Evolutionary conservation across 2,329 filamentous ascomycete genomes (phyloP), one percentile per base, ranked within the genome.

Genomic region (Penicillium sp.): DNA sequence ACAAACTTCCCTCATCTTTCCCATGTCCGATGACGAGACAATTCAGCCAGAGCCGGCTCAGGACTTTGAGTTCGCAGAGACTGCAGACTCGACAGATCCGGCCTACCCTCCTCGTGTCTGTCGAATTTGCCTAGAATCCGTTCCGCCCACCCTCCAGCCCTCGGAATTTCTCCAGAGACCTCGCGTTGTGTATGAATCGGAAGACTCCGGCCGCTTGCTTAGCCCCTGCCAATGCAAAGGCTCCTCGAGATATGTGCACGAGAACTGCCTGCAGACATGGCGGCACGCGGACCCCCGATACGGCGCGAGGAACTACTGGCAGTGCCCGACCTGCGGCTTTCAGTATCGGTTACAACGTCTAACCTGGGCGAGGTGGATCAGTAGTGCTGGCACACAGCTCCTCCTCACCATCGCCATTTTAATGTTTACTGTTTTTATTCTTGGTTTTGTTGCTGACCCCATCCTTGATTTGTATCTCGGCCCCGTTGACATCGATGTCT

Each of bases 191-290:
- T 96, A 95, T 66, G 81, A 86, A 47, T 92, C 89, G 23, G 83
- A 88, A 56, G 88, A 90, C 59, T 80, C 87, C 28, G 90, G 90
- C 36, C 86, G 90, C 46, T 78, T 99, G 26, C 82, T 97, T 63
- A 88, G 88, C 49, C 94, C 94, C 33, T 99, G 94, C 79, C 85
- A 87, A 74, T 99, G 94, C 81, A 95, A 90, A 75, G 94, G 94
- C 47, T 90, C 89, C 36, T 89, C 93, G 63, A 89, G 89, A 75
- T 96, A 95, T 73, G 91, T 97, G 23, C 94, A 99, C 71, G 90
- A 96, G 72, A 88, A 85, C 28, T 99, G 94, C 67, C 79, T 99
- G 45, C 84, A 88, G 65, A 80, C 83, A 10, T 97, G 92, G 90
- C 84, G 94, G 61, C 81, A 86, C 57, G 82, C 89, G 41, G 85